Evolutionary conservation across 306 rosid genomes (phyloP).

Genomic region (Prunus armeniaca): DNA sequence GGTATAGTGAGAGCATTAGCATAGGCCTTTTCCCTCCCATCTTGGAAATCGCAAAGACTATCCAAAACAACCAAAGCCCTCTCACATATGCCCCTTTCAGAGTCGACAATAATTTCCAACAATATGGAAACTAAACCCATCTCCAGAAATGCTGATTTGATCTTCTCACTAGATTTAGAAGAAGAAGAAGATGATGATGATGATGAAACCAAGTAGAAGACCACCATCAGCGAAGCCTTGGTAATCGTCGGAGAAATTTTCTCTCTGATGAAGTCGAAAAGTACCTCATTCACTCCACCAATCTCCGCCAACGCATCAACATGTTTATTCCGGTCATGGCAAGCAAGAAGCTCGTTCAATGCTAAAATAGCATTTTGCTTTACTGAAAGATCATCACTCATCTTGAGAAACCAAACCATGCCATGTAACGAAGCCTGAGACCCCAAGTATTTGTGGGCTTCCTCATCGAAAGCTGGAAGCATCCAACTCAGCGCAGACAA

Average conservation of each 20-base stretch:
- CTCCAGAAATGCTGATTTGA: constrained; percentile 34
- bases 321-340: constrained; percentile 24
- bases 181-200: constrained; percentile 6
- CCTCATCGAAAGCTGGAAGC: constrained; percentile 49
- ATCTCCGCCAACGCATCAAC: constrained; percentile 41
- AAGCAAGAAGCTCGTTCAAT: constrained; percentile 51
- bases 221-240: constrained; percentile 45
- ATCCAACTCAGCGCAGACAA: constrained; percentile 59
- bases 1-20: constrained; percentile 55
- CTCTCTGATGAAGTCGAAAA: constrained; percentile 46
- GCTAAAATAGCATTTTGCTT: constrained; percentile 53
- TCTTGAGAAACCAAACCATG: constrained; percentile 55
- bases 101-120: constrained; percentile 50
- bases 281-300: constrained; percentile 43
- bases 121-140: constrained; percentile 48
- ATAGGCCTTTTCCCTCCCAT: constrained; percentile 50
- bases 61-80: constrained; percentile 52
- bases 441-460: constrained; percentile 45
- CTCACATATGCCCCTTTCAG: constrained; percentile 49
- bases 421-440: constrained; percentile 52
- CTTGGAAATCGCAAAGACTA: constrained; percentile 29
- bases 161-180: constrained; percentile 14
- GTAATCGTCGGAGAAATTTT: constrained; percentile 42
- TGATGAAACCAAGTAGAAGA: constrained; percentile 45
- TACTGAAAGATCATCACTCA: constrained; percentile 38